Conservation (phyloP, 495 filamentous ascomycete genomes). For the Letharia columbiana region DNA sequence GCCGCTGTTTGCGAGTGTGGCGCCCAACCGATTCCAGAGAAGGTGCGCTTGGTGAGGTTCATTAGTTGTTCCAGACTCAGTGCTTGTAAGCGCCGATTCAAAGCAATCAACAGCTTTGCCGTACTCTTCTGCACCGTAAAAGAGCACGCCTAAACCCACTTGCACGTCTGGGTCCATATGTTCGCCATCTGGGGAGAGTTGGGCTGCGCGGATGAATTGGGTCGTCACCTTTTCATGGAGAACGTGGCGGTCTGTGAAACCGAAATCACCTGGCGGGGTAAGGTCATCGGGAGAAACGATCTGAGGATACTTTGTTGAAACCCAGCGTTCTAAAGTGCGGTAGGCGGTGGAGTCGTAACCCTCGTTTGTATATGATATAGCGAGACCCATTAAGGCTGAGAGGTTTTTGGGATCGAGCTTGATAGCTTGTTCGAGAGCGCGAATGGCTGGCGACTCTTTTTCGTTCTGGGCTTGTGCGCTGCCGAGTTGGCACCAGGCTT, state of each 20-base stretch:
- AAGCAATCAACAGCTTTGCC: constrained; percentile 99
- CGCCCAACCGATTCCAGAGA: constrained; percentile 95
- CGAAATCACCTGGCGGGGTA: constrained; percentile 62
- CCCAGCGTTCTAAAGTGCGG: constrained; percentile 93
- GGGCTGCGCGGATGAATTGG: constrained; percentile 85
- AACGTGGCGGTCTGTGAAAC: constrained; percentile 84
- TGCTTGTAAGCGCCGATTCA: constrained; percentile 72
- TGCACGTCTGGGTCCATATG: constrained; percentile 98
- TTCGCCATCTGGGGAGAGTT: constrained; percentile 75
- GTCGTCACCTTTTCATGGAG: constrained; percentile 85
- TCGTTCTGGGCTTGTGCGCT: constrained; percentile 94
- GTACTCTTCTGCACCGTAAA: constrained; percentile 96
- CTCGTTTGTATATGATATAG: constrained; percentile 98
- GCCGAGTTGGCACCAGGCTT: constrained; percentile 89
- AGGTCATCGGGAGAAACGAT: constrained; percentile 61
- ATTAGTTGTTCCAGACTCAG: constrained; percentile 70
- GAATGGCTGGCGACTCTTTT: constrained; percentile 95
- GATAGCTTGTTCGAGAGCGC: constrained; percentile 87
- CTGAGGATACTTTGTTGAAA: constrained; percentile 81
- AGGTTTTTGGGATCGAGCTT: constrained; percentile 81
- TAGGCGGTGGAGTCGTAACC: constrained; percentile 96
- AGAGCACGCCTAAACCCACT: constrained; percentile 92
- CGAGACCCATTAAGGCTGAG: constrained; percentile 84
- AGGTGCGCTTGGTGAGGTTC: constrained; percentile 72
- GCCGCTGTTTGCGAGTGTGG: constrained; percentile 89